Evolutionary conservation across 345 rosid species (phyloP).

Genomic region (Camelina laxa): DNA sequence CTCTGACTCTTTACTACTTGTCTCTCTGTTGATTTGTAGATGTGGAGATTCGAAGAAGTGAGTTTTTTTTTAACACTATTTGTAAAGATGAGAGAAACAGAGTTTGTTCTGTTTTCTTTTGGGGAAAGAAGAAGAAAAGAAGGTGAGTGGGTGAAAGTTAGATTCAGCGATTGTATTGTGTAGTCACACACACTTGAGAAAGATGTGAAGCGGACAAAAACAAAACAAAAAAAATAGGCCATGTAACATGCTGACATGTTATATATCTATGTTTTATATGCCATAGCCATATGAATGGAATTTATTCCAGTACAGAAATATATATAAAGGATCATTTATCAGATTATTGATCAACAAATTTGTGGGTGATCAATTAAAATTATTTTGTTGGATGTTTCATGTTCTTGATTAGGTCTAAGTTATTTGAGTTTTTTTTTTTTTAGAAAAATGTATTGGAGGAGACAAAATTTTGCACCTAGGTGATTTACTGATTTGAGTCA

Average conservation of each 20-base stretch:
- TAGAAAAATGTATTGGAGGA: neutral
- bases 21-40: slow-evolving; percentile 6
- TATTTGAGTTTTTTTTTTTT: neutral
- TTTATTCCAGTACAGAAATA: neutral
- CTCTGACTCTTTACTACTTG: neutral
- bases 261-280: neutral
- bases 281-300: neutral
- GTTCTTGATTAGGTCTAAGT: neutral
- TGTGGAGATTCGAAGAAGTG: slow-evolving; percentile 39
- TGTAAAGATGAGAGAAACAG: slow-evolving; percentile 29
- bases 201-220: slow-evolving; percentile 13
- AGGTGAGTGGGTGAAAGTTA: slow-evolving; percentile 38
- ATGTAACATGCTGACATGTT: slow-evolving; percentile 23
- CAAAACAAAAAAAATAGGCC: neutral
- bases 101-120: slow-evolving; percentile 19
- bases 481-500: neutral
- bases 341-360: neutral
- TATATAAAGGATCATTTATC: neutral
- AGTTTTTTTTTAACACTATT: neutral
- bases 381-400: neutral
- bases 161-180: slow-evolving; percentile 29
- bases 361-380: neutral
- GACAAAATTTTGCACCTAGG: neutral
- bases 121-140: slow-evolving; percentile 5
- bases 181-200: slow-evolving; percentile 6